Percentiles rank a stretch among this genome's conserved stretches.
Evolutionary conservation across 2,329 filamentous ascomycete genomes (phyloP).

Genomic region (Nemania diffusa): DNA sequence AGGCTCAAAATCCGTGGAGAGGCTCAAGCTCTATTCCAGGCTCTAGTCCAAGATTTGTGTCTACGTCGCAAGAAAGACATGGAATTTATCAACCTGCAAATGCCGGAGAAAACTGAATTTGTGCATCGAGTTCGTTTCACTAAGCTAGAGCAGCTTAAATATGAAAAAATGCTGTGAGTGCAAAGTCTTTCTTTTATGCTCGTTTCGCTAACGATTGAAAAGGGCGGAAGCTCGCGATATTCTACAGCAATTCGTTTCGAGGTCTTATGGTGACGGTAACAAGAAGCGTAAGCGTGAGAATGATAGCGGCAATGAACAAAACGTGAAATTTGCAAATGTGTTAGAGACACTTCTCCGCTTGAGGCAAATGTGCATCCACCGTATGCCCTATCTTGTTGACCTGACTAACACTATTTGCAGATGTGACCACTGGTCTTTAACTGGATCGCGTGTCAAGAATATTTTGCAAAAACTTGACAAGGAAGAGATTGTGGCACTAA

Average conservation of each 20-base stretch:
- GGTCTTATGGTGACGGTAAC: constrained; percentile 15
- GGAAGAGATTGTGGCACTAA: constrained; percentile 74
- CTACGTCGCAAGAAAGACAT: constrained; percentile 87
- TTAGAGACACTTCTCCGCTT: constrained; percentile 85
- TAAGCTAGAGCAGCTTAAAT: constrained; percentile 78
- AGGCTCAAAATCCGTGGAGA: constrained; percentile 57
- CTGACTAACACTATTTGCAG: constrained; percentile 48
- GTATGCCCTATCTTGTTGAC: not conserved
- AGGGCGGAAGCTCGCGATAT: constrained; percentile 79
- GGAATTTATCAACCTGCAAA: constrained; percentile 82
- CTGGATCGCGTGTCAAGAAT: constrained; percentile 77
- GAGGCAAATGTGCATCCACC: constrained; percentile 69
- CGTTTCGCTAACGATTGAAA: constrained; percentile 41
- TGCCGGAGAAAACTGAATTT: constrained; percentile 81
- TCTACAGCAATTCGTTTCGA: constrained; percentile 64
- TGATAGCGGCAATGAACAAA: constrained; percentile 50
- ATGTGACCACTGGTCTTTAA: constrained; percentile 90
- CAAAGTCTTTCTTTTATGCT: not conserved
- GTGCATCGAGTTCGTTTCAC: constrained; percentile 80
- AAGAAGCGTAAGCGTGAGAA: constrained; percentile 52
- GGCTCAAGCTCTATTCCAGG: constrained; percentile 74
- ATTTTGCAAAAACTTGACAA: constrained; percentile 76
- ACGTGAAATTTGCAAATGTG: constrained; percentile 74
- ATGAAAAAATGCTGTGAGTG: constrained; percentile 74
- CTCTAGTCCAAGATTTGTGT: constrained; percentile 82